Evolutionary conservation across 2,329 filamentous ascomycete genomes (phyloP).

Genomic region (Ceratocystis papillata): DNA sequence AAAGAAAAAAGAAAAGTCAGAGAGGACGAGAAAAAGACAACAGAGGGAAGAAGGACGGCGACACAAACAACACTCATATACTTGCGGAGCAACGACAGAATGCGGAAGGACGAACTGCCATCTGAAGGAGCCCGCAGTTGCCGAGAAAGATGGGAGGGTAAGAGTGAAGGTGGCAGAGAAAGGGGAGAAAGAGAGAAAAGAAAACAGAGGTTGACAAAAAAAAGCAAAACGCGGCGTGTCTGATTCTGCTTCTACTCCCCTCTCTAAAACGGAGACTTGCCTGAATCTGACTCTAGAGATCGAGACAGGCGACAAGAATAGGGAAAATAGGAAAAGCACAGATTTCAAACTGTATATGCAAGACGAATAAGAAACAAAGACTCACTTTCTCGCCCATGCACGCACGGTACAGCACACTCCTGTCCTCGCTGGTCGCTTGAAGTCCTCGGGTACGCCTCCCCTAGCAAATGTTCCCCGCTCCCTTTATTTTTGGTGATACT

Average conservation of each 20-base stretch:
- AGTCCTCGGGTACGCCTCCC: not conserved
- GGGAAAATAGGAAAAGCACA: conserved; percentile 4
- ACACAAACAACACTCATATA: conserved; percentile 11
- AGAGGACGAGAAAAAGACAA: not conserved
- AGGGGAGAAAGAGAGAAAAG: not conserved
- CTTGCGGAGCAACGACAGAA: not conserved
- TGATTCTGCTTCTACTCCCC: not conserved
- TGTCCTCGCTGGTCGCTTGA: not conserved
- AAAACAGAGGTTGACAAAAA: not conserved
- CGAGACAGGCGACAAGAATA: conserved; percentile 13
- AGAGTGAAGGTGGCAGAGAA: not conserved
- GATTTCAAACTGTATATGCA: conserved; percentile 11
- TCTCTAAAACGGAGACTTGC: not conserved
- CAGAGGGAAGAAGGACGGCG: not conserved
- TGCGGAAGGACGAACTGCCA: not conserved
- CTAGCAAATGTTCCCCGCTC: not conserved
- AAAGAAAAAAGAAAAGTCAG: not conserved
- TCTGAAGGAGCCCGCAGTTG: not conserved
- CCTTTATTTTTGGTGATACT: not conserved
- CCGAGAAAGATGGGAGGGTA: not conserved
- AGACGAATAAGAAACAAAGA: conserved; percentile 3
- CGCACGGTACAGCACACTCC: not conserved
- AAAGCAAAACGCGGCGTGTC: not conserved
- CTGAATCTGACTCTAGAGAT: conserved; percentile 12
- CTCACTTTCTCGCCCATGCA: not conserved